Evolutionary conservation across 768 basidiomycete species (phyloP), one percentile per base, ranked within the genome.

Genomic region (Coprinellus aureogranulatus): DNA sequence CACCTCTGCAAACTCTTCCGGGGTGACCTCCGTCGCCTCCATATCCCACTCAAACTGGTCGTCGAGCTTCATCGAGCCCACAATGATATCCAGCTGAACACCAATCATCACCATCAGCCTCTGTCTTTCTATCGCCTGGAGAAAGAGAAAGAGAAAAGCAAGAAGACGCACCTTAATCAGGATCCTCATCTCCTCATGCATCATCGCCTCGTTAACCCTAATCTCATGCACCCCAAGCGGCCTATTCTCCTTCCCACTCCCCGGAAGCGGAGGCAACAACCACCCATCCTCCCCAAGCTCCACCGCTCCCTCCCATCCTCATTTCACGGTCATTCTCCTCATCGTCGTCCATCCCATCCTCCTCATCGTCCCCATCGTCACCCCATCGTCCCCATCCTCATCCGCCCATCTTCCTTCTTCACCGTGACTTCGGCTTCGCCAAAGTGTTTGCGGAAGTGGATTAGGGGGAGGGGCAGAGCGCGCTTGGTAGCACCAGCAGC

Each of bases 11-110:
- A 98, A 98, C 25, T 89, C 86, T 72, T 99, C 97, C 0, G 96
- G 95, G 0, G 88, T 89, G 2, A 91, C 88, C 46, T 81, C 78
- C 22, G 77, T 73, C 55, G 90, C 93, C 63, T 88, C 88, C 37
- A 98, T 72, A 70, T 99, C 96, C 97, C 97, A 99, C 69, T 98
- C 97, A 66, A 98, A 96, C 66, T 94, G 90, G 72, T 99, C 97
- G 55, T 93, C 90, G 23, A 99, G 81, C 70, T 95, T 94, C 76
- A 94, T 85, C 6, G 88, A 86, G 23, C 93, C 96, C 55, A 95
- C 88, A 54, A 94, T 92, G 72, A 98, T 93, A 72, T 98, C 96
- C 60, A 99, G 83, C 94, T 98, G 66, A 6, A 48, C 37, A 54
- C 14, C 34, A 6, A n/a, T 44, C 54, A n/a, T n/a, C n/a, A n/a